Percentiles rank a stretch among this genome's conserved stretches.
phyloP scores from a whole-genome alignment of 2,329 filamentous ascomycete species.

The Fusarium ambrosium region DNA sequence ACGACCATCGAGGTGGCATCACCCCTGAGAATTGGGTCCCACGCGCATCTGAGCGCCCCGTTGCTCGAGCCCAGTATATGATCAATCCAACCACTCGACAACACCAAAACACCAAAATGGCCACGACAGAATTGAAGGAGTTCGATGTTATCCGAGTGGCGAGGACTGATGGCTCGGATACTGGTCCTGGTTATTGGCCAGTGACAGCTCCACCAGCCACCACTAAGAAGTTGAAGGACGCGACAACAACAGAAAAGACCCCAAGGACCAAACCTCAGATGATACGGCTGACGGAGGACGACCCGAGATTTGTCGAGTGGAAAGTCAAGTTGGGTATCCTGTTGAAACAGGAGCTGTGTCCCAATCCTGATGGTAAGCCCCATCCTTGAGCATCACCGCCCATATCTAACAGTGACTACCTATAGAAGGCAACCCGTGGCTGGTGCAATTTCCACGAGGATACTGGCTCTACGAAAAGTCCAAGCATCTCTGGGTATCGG shows the following conservation, averaged over 20 bases:
- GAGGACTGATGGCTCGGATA: constrained; percentile 62
- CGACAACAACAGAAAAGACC: constrained; percentile 49
- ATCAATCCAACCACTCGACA: not conserved
- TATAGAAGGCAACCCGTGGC: constrained; percentile 60
- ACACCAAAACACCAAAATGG: not conserved
- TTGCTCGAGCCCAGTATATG: not conserved
- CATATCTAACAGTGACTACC: constrained; percentile 23
- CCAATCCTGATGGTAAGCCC: constrained; percentile 55
- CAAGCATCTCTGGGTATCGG: constrained; percentile 64
- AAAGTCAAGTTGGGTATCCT: constrained; percentile 61
- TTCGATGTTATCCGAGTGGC: constrained; percentile 58
- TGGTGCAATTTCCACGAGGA: constrained; percentile 59
- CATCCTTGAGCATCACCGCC: not conserved
- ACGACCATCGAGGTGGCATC: not conserved
- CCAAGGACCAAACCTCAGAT: constrained; percentile 59
- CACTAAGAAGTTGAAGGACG: constrained; percentile 56
- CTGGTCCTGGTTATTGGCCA: constrained; percentile 61
- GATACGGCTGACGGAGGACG: constrained; percentile 58
- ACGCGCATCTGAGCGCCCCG: not conserved
- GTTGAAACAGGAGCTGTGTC: constrained; percentile 60
- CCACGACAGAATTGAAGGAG: constrained; percentile 54
- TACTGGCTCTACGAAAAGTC: constrained; percentile 64
- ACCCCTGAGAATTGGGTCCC: not conserved
- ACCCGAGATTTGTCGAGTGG: constrained; percentile 61
- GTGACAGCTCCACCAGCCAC: constrained; percentile 46